These are phyloP conservation scores for Chlorella sp. DNA, from an alignment of 139 green algal genomes.

Conservation along the genomic window DNA sequence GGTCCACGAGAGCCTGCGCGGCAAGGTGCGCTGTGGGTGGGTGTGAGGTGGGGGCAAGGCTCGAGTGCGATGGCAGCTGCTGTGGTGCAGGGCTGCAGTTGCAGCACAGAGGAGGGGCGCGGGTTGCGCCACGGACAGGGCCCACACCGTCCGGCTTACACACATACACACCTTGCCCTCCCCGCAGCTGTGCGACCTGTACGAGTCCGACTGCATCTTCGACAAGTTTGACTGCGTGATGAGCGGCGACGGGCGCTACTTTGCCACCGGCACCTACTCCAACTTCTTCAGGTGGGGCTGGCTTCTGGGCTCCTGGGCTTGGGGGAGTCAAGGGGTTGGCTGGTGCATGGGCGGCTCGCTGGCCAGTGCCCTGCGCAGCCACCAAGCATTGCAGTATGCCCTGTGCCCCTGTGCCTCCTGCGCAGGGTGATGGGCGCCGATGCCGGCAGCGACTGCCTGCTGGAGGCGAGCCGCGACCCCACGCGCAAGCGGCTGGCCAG, in stretches of 20 bases:
- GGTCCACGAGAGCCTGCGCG: conserved; percentile 94
- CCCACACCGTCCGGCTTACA: too few relatives aligned
- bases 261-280: conserved; percentile 96
- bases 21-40: conserved; percentile 54
- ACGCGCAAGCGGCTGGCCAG: conserved; percentile 67
- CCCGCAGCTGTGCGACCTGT: conserved; percentile 94
- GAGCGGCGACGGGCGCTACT: conserved; percentile 75
- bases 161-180: neutral
- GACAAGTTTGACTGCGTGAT: conserved; percentile 98
- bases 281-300: conserved; percentile 85
- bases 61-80: too few relatives aligned
- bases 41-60: too few relatives aligned
- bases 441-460: conserved; percentile 55
- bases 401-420: too few relatives aligned
- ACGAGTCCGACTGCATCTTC: conserved; percentile 99
- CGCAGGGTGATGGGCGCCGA: conserved; percentile 20
- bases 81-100: too few relatives aligned
- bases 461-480: conserved; percentile 86
- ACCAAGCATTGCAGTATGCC: too few relatives aligned
- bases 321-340: neutral
- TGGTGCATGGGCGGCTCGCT: neutral
- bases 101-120: too few relatives aligned
- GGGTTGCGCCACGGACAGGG: too few relatives aligned
- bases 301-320: too few relatives aligned
- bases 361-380: neutral